These are phyloP conservation scores for Sugiyamaella grinbergsii DNA, from an alignment of 1,139 yeast species.

Conservation along the genomic window DNA sequence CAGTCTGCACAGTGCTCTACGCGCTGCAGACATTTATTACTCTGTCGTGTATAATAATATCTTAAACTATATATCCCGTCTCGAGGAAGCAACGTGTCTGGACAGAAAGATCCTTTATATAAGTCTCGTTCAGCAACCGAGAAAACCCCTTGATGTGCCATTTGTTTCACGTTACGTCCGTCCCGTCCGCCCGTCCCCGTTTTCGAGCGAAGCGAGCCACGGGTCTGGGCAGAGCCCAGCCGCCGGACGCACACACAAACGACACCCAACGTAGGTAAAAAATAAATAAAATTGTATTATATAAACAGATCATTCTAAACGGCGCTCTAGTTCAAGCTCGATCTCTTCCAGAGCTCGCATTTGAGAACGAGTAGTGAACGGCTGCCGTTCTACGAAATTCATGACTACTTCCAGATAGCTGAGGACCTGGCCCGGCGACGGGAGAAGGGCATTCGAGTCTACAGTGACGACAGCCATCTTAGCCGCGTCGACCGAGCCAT, in stretches of 20 bases:
- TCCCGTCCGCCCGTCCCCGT: too few species aligned
- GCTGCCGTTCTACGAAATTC: constrained; percentile 20
- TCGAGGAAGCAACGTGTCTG: too few species aligned
- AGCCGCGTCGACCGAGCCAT: constrained; percentile 1
- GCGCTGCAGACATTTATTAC: too few species aligned
- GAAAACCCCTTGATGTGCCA: too few species aligned
- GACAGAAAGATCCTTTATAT: too few species aligned
- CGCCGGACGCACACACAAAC: constrained; percentile 8
- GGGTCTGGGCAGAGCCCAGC: constrained; percentile 5
- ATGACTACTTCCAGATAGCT: constrained; percentile 20
- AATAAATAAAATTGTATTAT: not conserved
- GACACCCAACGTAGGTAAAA: not conserved
- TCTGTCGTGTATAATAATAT: too few species aligned
- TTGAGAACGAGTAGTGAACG: constrained; percentile 20
- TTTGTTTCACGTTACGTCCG: too few species aligned
- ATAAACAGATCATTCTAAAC: not conserved
- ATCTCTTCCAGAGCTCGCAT: constrained; percentile 23
- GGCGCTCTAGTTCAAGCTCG: constrained; percentile 18
- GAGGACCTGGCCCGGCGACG: constrained; percentile 18
- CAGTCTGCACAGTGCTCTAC: too few species aligned
- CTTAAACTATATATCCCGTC: too few species aligned
- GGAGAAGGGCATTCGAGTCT: constrained; percentile 16
- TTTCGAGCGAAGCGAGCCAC: constrained; percentile 2
- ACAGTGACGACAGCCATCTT: constrained; percentile 7
- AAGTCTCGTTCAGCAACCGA: too few species aligned